These are phyloP conservation scores for Vachellia collinsii DNA, from an alignment of 306 rosid genomes.

Conservation along the genomic window DNA sequence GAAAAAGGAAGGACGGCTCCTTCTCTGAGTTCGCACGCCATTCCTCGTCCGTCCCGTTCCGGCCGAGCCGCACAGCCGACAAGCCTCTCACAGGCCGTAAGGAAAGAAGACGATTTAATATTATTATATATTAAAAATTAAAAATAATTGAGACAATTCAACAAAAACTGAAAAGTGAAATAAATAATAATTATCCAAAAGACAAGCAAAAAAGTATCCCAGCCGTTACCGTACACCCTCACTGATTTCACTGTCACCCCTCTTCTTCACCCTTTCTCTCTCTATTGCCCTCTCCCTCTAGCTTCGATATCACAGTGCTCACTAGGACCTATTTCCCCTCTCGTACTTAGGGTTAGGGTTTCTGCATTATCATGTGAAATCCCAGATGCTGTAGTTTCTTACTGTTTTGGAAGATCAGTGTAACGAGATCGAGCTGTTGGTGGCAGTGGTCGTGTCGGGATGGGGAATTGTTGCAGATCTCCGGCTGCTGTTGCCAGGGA, in stretches of 20 bases:
- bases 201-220: constrained; percentile 33
- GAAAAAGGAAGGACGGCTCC: too few species aligned
- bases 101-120: not conserved
- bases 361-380: constrained; percentile 76
- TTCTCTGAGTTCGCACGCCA: constrained; percentile 28
- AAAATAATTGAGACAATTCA: too few species aligned
- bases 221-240: constrained; percentile 45
- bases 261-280: not conserved
- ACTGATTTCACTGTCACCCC: constrained; percentile 14
- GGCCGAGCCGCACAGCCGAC: constrained; percentile 51
- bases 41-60: constrained; percentile 48
- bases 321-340: not conserved
- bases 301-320: constrained; percentile 10
- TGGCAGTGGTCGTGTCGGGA: constrained; percentile 30
- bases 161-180: not conserved
- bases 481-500: constrained; percentile 99
- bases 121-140: too few species aligned
- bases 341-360: constrained; percentile 48
- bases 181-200: constrained; percentile 24
- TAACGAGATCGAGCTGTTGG: constrained; percentile 44
- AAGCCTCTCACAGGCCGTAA: constrained; percentile 45
- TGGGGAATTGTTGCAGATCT: constrained; percentile 99
- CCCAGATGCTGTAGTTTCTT: too few species aligned
- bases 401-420: constrained; percentile 54
- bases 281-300: not conserved